A percentile compares a stretch with the other conserved stretches of the same genome.
Evolutionary conservation across 2,329 filamentous ascomycete genomes (phyloP).

Genomic region (Blastomyces percursus): DNA sequence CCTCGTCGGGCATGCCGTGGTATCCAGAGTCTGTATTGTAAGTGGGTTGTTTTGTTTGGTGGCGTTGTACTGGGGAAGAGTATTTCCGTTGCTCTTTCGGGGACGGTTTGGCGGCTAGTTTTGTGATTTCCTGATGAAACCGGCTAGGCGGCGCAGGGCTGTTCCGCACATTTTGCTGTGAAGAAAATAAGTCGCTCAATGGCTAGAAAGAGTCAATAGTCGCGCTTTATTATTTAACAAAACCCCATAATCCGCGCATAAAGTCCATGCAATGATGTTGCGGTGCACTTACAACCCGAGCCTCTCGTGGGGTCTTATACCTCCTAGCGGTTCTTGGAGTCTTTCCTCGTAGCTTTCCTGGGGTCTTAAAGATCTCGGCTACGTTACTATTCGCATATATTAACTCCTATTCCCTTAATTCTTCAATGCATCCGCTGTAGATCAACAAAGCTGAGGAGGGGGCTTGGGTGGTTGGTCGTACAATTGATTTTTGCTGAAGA

Average conservation of each 20-base stretch:
- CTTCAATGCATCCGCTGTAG: background rate
- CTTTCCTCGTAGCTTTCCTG: conserved; percentile 40
- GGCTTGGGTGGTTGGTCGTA: conserved; percentile 37
- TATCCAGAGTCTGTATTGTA: conserved; percentile 39
- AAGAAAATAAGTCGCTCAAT: conserved; percentile 39
- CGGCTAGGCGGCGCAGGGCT: conserved; percentile 27
- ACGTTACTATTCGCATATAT: conserved; percentile 57
- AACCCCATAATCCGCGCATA: background rate
- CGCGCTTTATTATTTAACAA: background rate
- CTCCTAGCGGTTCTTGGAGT: conserved; percentile 38
- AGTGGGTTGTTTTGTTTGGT: conserved; percentile 30
- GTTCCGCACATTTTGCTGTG: conserved; percentile 28
- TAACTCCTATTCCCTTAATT: conserved; percentile 4
- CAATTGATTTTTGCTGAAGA: conserved; percentile 80
- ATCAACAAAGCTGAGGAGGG: conserved; percentile 1
- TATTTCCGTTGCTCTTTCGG: conserved; percentile 14
- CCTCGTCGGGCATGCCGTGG: conserved; percentile 35
- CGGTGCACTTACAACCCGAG: conserved; percentile 33
- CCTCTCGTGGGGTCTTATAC: conserved; percentile 15
- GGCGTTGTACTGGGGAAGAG: conserved; percentile 21
- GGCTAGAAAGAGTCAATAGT: conserved; percentile 25
- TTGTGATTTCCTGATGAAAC: conserved; percentile 27
- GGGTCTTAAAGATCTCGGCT: conserved; percentile 79
- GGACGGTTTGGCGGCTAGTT: conserved; percentile 16
- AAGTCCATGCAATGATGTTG: background rate